Evolutionary conservation across 176 grass and related monocot species (phyloP).

Genomic region (Oryza brachyantha): DNA sequence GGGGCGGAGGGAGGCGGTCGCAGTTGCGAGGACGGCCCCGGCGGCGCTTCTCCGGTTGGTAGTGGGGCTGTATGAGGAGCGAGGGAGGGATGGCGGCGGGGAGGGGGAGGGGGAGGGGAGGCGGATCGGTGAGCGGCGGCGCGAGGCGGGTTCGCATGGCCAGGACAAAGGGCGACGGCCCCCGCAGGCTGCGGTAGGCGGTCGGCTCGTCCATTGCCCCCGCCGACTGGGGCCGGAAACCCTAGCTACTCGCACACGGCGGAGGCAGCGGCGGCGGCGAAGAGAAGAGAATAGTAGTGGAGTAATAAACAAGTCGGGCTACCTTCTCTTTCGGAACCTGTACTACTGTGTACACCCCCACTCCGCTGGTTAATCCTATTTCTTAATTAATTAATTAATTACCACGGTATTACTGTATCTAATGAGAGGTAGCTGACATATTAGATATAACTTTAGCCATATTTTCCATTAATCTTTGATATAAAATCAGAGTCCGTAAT

Average conservation of each 20-base stretch:
- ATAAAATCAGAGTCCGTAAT: too few species aligned
- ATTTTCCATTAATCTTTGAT: too few species aligned
- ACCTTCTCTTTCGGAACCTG: too few species aligned
- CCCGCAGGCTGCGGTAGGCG: constrained; percentile 22
- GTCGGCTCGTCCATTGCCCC: constrained; percentile 13
- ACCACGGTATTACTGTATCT: too few species aligned
- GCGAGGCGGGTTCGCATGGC: constrained; percentile 52
- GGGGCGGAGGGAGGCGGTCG: constrained; percentile 32
- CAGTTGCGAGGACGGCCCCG: constrained; percentile 39
- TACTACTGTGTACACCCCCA: too few species aligned
- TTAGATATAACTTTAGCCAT: too few species aligned
- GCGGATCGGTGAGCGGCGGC: constrained; percentile 24
- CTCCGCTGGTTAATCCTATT: too few species aligned
- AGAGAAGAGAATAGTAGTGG: not conserved
- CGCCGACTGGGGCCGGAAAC: not conserved
- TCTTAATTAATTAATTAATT: too few species aligned
- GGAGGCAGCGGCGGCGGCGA: not conserved
- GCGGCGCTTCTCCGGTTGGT: not conserved
- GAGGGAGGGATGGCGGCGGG: not conserved
- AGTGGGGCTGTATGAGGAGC: not conserved
- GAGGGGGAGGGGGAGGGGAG: not conserved
- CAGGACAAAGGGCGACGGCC: constrained; percentile 48
- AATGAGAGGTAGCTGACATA: too few species aligned
- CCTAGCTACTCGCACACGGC: not conserved
- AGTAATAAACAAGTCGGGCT: too few species aligned